Evolutionary conservation across 768 basidiomycete genomes (phyloP), one percentile per base, ranked within the genome.

Genomic region (Mycena filopes): DNA sequence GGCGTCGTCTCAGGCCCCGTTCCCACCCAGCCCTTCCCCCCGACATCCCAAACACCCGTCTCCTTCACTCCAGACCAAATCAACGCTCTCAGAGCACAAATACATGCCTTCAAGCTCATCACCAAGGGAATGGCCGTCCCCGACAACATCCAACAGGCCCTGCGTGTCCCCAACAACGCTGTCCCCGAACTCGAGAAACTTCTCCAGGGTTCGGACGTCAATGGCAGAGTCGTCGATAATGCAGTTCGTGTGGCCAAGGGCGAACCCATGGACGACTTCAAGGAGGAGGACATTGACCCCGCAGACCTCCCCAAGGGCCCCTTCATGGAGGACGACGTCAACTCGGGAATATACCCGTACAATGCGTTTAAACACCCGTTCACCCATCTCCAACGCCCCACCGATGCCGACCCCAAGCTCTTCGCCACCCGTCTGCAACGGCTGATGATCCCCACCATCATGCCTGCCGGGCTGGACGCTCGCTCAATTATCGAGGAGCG

Each of bases 401-500:
- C 86, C 31, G 87, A 88, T 55, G 82, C 80, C 53, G 88, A 88
- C 72, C 88, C 89, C 16, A 77, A 82, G 45, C 78, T 88, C 60
- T 89, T 87, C 70, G 87, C 89, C 1, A 91, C 90, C 29, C 89
- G 90, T 36, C 82, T 94, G 29, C 93, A 94, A 72, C 86, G 92
- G 4, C 85, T 95, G 25, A 80, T 98, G 45, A 84, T 99, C 21
- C 98, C 98, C 0, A 92, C 92, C 9, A 80, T 98, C 66, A 93
- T 94, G 88, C 97, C 98, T 0, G 80, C 85, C 12, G 97, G 97
- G 18, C 87, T 99, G 31, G 98, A 99, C 75, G 93, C 96, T 4
- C 91, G 96, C 70, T 88, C 94, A 68, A 85, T 98, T 65, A 84
- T 96, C 72, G 91, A 94, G 67, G 98, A 99, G 78, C 89, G 97